Percentiles rank a stretch among this genome's conserved stretches.
These are phyloP conservation scores for Botrytis squamosa DNA, from an alignment of 2,329 filamentous ascomycete species.

Conservation along the genomic window DNA sequence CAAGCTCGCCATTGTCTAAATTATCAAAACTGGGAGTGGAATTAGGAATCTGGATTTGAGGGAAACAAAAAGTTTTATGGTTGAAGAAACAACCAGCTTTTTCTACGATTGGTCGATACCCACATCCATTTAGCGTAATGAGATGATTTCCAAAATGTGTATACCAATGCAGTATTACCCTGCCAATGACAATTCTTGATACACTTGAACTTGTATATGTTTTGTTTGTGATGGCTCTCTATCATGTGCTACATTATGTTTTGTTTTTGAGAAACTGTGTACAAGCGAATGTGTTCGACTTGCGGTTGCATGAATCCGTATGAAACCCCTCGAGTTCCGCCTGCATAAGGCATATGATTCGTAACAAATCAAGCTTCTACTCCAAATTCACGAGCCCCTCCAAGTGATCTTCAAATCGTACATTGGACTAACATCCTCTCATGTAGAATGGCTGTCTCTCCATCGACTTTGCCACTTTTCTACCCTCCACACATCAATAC, in stretches of 20 bases:
- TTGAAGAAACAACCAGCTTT: conserved; percentile 6
- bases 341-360: not conserved
- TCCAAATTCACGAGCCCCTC: not conserved
- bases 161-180: conserved; percentile 25
- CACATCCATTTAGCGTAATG: conserved; percentile 39
- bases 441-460: not conserved
- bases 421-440: not conserved
- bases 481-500: not conserved
- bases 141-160: conserved; percentile 34
- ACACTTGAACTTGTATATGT: not conserved
- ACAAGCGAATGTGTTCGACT: not conserved
- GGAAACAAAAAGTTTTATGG: conserved; percentile 25
- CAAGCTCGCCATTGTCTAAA: conserved; percentile 97
- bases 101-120: conserved; percentile 30
- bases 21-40: conserved; percentile 46
- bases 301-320: not conserved
- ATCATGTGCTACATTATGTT: no score
- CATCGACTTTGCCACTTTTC: not conserved
- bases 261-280: no score
- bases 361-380: not conserved
- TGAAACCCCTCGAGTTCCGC: no score
- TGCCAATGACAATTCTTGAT: conserved; percentile 20
- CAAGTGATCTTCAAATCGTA: not conserved
- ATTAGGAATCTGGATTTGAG: conserved; percentile 39
- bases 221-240: not conserved